Evolutionary conservation across 1,284 basidiomycete genomes (phyloP).

Genomic region (Melanopsichium pennsylvanicum): DNA sequence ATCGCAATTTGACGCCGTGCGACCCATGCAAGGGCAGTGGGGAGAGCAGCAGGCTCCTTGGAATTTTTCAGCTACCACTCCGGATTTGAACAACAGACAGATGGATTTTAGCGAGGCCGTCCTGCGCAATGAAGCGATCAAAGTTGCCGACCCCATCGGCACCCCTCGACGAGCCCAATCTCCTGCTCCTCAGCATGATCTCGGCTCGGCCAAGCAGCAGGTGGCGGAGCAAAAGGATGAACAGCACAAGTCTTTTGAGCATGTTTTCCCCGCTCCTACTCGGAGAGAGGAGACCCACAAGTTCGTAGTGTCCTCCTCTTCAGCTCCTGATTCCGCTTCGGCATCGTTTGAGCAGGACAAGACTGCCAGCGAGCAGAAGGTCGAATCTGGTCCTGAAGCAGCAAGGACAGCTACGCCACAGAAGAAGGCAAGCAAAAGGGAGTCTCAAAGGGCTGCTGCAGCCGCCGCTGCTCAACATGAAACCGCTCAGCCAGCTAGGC

Average conservation of each 20-base stretch:
- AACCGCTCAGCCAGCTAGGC: conserved; percentile 4
- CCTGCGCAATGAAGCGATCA: conserved; percentile 31
- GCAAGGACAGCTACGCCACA: conserved; percentile 12
- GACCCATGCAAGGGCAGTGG: conserved; percentile 37
- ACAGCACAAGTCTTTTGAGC: conserved; percentile 38
- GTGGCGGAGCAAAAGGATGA: conserved; percentile 18
- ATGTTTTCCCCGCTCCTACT: conserved; percentile 31
- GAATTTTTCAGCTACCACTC: conserved; percentile 26
- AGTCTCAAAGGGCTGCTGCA: conserved; percentile 25
- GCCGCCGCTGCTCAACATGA: conserved; percentile 11
- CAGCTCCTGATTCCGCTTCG: neutral
- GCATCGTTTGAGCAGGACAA: conserved; percentile 7
- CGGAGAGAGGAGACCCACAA: neutral
- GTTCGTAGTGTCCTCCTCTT: neutral
- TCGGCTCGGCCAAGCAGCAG: conserved; percentile 1
- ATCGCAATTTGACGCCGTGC: conserved; percentile 31
- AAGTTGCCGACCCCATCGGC: conserved; percentile 40
- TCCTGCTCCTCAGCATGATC: conserved; percentile 32
- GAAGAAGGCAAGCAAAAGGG: conserved; percentile 27
- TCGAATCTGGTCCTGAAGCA: conserved; percentile 2
- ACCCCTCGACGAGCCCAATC: conserved; percentile 44
- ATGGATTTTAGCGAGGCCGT: conserved; percentile 33
- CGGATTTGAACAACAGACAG: conserved; percentile 35
- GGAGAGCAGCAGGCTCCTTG: conserved; percentile 33
- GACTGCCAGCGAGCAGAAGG: neutral